Conservation (phyloP, 129 eudicot species). For the Flaveria linearis region DNA sequence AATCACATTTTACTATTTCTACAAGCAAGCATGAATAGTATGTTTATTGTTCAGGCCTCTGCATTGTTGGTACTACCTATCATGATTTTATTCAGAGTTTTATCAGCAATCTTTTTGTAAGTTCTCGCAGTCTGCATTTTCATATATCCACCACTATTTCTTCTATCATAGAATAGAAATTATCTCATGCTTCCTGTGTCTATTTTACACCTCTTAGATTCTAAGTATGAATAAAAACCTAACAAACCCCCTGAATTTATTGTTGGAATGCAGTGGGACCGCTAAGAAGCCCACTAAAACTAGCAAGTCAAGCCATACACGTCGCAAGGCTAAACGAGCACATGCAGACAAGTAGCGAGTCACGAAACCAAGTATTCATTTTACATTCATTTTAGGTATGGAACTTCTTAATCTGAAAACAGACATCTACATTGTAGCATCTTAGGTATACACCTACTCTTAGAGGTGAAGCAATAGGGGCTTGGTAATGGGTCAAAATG, state of each 20-base stretch:
- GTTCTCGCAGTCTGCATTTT: conserved; percentile 32
- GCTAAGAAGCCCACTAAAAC: conserved; percentile 43
- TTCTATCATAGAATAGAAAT: conserved; percentile 1
- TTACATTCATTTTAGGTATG: conserved; percentile 36
- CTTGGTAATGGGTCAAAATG: not conserved
- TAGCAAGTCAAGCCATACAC: conserved; percentile 46
- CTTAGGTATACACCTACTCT: not conserved
- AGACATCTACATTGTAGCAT: not conserved
- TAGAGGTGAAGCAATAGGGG: conserved; percentile 2
- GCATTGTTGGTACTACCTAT: conserved; percentile 74
- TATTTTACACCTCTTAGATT: not conserved
- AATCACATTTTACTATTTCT: conserved; percentile 3
- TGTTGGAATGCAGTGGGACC: conserved; percentile 43
- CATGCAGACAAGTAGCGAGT: conserved; percentile 56
- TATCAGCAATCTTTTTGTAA: conserved; percentile 65
- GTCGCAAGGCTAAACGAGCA: conserved; percentile 74
- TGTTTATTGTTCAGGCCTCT: conserved; percentile 60
- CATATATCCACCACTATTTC: not conserved
- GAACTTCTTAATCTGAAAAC: conserved; percentile 17
- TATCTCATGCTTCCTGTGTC: not conserved
- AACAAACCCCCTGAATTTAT: not conserved
- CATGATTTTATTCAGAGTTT: conserved; percentile 49
- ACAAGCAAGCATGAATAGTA: not conserved
- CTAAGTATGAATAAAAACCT: not conserved
- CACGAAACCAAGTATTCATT: conserved; percentile 11